These are phyloP conservation scores for Aschersonia sp. DNA, from an alignment of 2,329 filamentous ascomycete species.

Conservation along the genomic window DNA sequence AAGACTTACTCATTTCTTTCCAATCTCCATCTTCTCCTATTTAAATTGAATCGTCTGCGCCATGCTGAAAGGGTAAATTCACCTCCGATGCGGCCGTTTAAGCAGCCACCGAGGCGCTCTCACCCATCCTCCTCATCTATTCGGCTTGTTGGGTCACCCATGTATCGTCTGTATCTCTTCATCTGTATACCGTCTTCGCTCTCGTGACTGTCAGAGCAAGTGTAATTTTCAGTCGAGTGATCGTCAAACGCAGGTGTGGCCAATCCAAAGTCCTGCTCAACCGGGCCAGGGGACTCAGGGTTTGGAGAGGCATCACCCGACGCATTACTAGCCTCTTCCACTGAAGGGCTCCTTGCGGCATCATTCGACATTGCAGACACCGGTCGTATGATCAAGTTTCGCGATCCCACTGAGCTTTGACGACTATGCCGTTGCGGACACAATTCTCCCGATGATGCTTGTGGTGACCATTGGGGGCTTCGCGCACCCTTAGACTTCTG, in stretches of 20 bases:
- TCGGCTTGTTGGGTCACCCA: slow-evolving; percentile 17
- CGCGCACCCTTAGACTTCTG: slow-evolving; percentile 10
- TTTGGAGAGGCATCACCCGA: slow-evolving; percentile 18
- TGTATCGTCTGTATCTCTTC: slow-evolving; percentile 18
- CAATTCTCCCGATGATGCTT: neutral
- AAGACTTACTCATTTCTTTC: too few relatives aligned
- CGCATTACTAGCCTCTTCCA: slow-evolving; percentile 19
- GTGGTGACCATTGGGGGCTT: slow-evolving; percentile 4
- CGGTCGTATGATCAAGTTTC: slow-evolving; percentile 4
- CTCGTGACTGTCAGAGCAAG: slow-evolving; percentile 14
- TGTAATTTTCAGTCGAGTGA: slow-evolving; percentile 15
- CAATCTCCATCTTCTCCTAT: too few relatives aligned
- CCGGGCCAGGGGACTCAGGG: slow-evolving; percentile 19
- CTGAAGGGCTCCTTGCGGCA: slow-evolving; percentile 19
- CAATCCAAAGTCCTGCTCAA: slow-evolving; percentile 12
- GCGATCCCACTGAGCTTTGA: slow-evolving; percentile 3
- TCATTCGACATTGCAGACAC: slow-evolving; percentile 16
- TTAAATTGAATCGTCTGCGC: too few relatives aligned
- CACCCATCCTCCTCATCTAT: slow-evolving; percentile 22
- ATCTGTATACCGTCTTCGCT: slow-evolving; percentile 20
- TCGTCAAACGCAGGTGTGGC: slow-evolving; percentile 11
- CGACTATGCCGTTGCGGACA: slow-evolving; percentile 3
- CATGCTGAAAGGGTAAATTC: neutral
- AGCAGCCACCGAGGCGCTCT: slow-evolving; percentile 2
- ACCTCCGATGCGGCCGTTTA: neutral